Conservation (phyloP, 2,329 filamentous ascomycete genomes). For the Hansfordia pulvinata region DNA sequence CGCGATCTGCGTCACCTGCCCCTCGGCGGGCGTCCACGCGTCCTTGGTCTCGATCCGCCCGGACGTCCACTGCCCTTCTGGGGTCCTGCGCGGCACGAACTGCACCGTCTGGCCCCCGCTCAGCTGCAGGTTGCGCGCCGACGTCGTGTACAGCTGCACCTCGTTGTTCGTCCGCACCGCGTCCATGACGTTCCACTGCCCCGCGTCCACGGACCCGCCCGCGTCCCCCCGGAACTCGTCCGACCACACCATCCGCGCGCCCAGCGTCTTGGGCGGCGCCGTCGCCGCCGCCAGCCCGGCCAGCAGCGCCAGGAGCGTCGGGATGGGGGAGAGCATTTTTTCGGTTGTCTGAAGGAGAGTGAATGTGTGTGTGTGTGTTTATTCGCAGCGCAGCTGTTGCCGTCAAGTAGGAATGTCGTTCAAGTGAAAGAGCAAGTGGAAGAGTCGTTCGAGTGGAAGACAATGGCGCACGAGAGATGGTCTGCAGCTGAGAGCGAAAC, state of each 20-base stretch:
- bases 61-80: conserved; percentile 33
- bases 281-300: background rate
- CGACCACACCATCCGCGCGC: conserved; percentile 6
- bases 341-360: too few relatives aligned
- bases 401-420: too few relatives aligned
- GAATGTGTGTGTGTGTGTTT: too few relatives aligned
- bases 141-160: conserved; percentile 32
- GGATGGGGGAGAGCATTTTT: background rate
- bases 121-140: conserved; percentile 32
- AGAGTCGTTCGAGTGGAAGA: too few relatives aligned
- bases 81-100: conserved; percentile 30
- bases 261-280: conserved; percentile 4
- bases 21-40: conserved; percentile 28
- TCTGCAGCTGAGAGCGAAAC: too few relatives aligned
- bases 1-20: conserved; percentile 31
- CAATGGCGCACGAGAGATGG: too few relatives aligned
- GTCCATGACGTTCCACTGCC: conserved; percentile 14
- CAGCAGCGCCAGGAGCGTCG: background rate
- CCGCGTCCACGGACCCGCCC: conserved; percentile 10
- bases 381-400: too few relatives aligned
- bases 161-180: conserved; percentile 36
- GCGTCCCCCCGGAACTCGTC: conserved; percentile 15
- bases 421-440: too few relatives aligned
- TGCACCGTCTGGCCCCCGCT: conserved; percentile 36
- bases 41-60: conserved; percentile 36